Evolutionary conservation across 1,139 yeast genomes (phyloP), one percentile per base, ranked within the genome.

Genomic region (Candida sp.): DNA sequence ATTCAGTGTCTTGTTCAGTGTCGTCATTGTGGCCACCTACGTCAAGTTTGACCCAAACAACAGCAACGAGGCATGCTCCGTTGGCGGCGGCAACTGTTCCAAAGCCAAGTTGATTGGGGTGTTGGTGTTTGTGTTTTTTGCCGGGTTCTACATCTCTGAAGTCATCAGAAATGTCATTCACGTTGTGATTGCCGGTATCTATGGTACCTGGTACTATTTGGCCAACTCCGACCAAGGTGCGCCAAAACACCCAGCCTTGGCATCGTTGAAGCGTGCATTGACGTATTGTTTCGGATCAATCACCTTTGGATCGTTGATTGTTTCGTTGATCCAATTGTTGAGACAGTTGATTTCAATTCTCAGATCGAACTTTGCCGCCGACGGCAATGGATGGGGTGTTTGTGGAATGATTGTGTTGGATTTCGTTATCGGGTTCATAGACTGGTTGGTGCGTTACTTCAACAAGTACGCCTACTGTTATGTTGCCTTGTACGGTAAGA

Each of bases 251-350:
- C 96, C 96, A 7, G 96, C 96, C 1, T 69, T 85, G 51, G 93
- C 96, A 5, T 88, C 97, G 1, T 84, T 93, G 58, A 86, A 83
- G 63, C 80, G 97, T 60, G 90, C 97, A 1, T 71, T 90, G 73
- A 88, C 97, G 1, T 90, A 87, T 65, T 89, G 96, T 39, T 88
- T 92, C 65, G 98, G 98, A 0, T 90, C 97, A 3, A 87, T 93
- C 50, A 88, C 96, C 64, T 88, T 90, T 65, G 97, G 98, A 0
- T 88, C 96, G 1, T 73, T 92, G 58, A 82, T 91, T 60, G 96
- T 91, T 11, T 83, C 97, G 0, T 58, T 90, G 31, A 80, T 92
- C 57, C 93, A 90, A 63, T 73, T 88, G 30, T 58, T 86, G 38
- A 81, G 84, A 51, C 86, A 84, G 54, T 67, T 80, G 11, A 61